Evolutionary conservation across 2,329 filamentous ascomycete species (phyloP), one percentile per base, ranked within the genome.

Genomic region (Scedosporium dehoogii): DNA sequence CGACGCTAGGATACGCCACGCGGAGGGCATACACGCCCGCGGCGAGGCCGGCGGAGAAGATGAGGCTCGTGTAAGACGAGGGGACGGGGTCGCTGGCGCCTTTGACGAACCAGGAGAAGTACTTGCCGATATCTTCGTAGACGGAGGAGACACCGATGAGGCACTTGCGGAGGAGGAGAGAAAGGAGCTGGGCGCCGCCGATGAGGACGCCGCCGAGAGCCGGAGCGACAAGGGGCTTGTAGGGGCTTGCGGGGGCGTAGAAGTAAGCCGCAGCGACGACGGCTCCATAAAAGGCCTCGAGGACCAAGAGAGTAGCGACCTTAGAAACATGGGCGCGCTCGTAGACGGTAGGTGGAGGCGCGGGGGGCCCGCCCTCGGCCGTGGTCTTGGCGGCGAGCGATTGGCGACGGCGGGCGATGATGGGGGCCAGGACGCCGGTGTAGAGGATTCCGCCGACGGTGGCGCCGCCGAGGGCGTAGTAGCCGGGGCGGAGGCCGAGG

Each of bases 101-200:
- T 9, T 70, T 66, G 55, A 73, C 60, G 2, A 78, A 51, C 69
- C 76, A 76, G 74, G 78, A 80, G 65, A 86, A 76, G 66, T 79
- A 77, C 61, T 79, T 78, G 7, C 84, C 85, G 4, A 81, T 66
- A 67, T 88, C 84, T 67, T 87, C 84, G 66, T 84, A 89, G 0
- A 81, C 81, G 1, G 76, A 77, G 2, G 85, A 88, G 2, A 85
- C 81, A 5, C 86, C 86, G 3, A 90, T 70, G 63, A 86, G 76
- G 48, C 77, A 74, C 23, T 76, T 76, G 25, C 84, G 80, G 41
- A 80, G 68, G 10, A 83, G 63, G 0, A 88, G 70, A 0, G 84
- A 86, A 3, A 81, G 70, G 6, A 83, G 72, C 71, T 89, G 86
- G 0, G 84, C 79, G 1, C 75, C 68, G 1, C 83, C 84, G 63